A percentile compares a stretch with the other conserved stretches of the same genome.
phyloP scores from a whole-genome alignment of 2,329 filamentous ascomycete genomes.

The Cladophialophora exuberans region DNA sequence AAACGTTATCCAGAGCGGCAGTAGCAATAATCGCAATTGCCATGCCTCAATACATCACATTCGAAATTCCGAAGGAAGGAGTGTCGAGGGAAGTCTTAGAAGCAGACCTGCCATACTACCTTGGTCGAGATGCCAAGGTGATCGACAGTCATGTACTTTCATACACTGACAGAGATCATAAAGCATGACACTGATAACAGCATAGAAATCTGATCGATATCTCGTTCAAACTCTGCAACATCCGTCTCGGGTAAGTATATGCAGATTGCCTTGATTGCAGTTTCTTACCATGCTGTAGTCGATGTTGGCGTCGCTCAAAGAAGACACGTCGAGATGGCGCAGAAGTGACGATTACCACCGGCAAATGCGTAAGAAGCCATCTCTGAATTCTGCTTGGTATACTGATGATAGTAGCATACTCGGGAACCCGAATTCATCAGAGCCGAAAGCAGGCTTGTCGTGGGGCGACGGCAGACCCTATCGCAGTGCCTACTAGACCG shows the following conservation, averaged over 20 bases:
- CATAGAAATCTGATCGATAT: constrained; percentile 16
- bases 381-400: neutral
- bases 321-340: constrained; percentile 22
- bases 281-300: constrained; percentile 2
- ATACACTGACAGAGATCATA: neutral
- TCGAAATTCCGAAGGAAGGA: constrained; percentile 14
- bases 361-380: constrained; percentile 11
- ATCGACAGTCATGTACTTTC: constrained; percentile 17
- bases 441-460: constrained; percentile 15
- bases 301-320: constrained; percentile 16
- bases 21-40: neutral
- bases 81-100: constrained; percentile 23
- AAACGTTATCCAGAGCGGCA: neutral
- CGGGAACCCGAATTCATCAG: constrained; percentile 14
- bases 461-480: constrained; percentile 1
- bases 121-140: constrained; percentile 19
- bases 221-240: constrained; percentile 12
- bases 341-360: constrained; percentile 15
- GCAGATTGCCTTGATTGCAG: neutral
- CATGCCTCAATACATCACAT: constrained; percentile 12
- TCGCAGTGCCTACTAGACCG: constrained; percentile 17
- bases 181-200: constrained; percentile 1
- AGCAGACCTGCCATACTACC: constrained; percentile 18
- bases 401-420: constrained; percentile 14
- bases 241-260: constrained; percentile 10